phyloP scores from a whole-genome alignment of 2,329 filamentous ascomycete species.

The Bipolaris cookei region DNA sequence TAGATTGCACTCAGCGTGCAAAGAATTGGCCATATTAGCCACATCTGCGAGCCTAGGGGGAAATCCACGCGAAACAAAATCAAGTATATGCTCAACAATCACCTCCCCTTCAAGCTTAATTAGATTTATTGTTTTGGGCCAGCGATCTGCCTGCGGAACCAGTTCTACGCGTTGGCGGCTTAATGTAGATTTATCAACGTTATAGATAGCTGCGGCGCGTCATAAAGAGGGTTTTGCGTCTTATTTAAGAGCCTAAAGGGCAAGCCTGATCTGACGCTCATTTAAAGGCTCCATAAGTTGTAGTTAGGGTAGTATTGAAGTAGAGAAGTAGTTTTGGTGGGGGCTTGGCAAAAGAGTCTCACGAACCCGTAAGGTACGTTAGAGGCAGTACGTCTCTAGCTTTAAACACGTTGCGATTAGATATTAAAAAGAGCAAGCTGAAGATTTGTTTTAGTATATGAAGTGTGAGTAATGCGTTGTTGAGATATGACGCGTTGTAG shows the following conservation, averaged over 20 bases:
- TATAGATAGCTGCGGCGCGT: conserved; percentile 8
- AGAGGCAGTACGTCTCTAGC: too few relatives aligned
- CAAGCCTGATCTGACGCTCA: conserved; percentile 1
- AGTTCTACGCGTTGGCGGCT: not conserved
- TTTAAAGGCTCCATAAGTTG: not conserved
- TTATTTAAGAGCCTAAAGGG: conserved; percentile 3
- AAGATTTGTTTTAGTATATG: too few relatives aligned
- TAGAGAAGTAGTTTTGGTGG: not conserved
- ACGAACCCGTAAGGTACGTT: not conserved
- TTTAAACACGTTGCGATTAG: too few relatives aligned
- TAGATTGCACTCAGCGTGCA: not conserved
- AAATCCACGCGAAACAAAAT: too few relatives aligned
- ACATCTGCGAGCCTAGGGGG: not conserved
- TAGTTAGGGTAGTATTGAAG: not conserved
- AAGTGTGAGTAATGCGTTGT: too few relatives aligned
- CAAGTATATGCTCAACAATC: too few relatives aligned
- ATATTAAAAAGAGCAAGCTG: too few relatives aligned
- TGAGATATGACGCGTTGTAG: too few relatives aligned
- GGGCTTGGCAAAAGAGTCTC: not conserved
- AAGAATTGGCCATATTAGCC: not conserved
- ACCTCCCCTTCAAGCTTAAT: too few relatives aligned
- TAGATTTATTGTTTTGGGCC: too few relatives aligned
- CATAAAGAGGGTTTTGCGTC: not conserved
- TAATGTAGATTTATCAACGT: not conserved
- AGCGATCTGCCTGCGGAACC: not conserved